phyloP scores from a whole-genome alignment of 495 filamentous ascomycete genomes.

The Neurospora sp. region DNA sequence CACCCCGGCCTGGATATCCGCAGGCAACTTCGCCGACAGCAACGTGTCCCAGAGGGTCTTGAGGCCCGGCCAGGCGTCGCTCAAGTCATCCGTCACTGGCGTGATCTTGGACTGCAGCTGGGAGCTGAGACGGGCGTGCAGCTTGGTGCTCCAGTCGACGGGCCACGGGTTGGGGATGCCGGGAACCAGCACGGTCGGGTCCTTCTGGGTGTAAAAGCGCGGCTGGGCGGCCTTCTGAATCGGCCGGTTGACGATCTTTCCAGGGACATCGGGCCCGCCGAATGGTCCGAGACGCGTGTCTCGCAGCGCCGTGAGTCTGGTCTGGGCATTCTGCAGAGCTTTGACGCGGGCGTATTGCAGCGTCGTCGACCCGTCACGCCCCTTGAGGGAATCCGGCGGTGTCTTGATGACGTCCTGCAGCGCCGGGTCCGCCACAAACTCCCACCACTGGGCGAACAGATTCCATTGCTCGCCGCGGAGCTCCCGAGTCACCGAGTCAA shows the following conservation, averaged over 20 bases:
- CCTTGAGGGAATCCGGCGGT: no score
- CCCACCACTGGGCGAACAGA: slow-evolving; percentile 33
- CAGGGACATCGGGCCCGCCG: no score
- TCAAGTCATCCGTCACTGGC: no score
- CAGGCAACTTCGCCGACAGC: no score
- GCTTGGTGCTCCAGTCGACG: slow-evolving; percentile 29
- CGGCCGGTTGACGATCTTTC: no score
- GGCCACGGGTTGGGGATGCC: slow-evolving; percentile 37
- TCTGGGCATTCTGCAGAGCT: not conserved
- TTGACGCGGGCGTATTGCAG: not conserved
- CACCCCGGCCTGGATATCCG: no score
- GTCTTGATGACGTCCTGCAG: not conserved
- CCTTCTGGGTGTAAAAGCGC: slow-evolving; percentile 21
- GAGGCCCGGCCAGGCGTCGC: no score
- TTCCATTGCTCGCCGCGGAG: slow-evolving; percentile 20
- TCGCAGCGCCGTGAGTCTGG: no score
- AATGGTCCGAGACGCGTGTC: no score
- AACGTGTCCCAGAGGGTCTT: no score
- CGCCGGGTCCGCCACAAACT: slow-evolving; percentile 11
- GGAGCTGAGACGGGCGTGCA: slow-evolving; percentile 22
- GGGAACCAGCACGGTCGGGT: slow-evolving; percentile 38
- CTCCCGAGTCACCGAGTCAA: slow-evolving; percentile 8
- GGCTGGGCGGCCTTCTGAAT: slow-evolving; percentile 3
- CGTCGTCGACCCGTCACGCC: no score
- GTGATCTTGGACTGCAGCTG: slow-evolving; percentile 7